Conservation (phyloP, 768 basidiomycete genomes). For the Hygrocybe punicea region DNA sequence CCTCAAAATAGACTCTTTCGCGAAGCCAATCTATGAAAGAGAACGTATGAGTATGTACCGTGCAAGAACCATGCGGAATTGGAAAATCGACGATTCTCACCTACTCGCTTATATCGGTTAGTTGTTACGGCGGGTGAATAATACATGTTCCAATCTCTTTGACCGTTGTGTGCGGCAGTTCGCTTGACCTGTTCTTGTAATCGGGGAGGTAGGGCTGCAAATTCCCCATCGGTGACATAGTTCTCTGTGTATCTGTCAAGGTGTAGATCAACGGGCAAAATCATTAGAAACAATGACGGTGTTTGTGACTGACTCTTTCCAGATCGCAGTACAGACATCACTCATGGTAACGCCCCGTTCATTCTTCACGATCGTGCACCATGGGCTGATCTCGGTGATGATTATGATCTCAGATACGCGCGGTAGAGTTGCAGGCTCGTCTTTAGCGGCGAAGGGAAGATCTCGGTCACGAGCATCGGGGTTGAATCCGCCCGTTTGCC, state of each 20-base stretch:
- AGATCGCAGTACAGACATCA: slow-evolving; percentile 70
- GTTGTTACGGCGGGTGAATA: slow-evolving; percentile 49
- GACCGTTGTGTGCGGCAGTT: slow-evolving; percentile 44
- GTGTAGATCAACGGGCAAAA: neutral
- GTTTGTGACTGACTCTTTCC: slow-evolving; percentile 63
- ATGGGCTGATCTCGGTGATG: slow-evolving; percentile 61
- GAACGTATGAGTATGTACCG: neutral
- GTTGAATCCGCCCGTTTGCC: slow-evolving; percentile 62
- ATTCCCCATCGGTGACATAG: slow-evolving; percentile 63
- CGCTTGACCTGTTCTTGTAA: slow-evolving; percentile 72
- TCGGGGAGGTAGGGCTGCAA: slow-evolving; percentile 55
- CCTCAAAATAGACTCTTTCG: slow-evolving; percentile 69
- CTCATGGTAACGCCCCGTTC: slow-evolving; percentile 70
- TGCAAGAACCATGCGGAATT: neutral
- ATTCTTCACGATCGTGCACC: slow-evolving; percentile 75
- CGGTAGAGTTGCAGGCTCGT: slow-evolving; percentile 68
- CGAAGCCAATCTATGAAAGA: slow-evolving; percentile 65
- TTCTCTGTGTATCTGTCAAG: slow-evolving; percentile 62
- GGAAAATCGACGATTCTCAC: slow-evolving; percentile 44
- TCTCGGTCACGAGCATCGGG: slow-evolving; percentile 57
- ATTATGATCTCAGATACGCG: slow-evolving; percentile 58
- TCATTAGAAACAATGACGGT: neutral
- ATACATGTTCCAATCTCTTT: slow-evolving; percentile 37
- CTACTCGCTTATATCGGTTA: slow-evolving; percentile 57
- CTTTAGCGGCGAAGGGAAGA: slow-evolving; percentile 49